Percentiles rank a stretch among this genome's conserved stretches.
Evolutionary conservation across 495 filamentous ascomycete species (phyloP).

Genomic region (Penicillium malachiteum): DNA sequence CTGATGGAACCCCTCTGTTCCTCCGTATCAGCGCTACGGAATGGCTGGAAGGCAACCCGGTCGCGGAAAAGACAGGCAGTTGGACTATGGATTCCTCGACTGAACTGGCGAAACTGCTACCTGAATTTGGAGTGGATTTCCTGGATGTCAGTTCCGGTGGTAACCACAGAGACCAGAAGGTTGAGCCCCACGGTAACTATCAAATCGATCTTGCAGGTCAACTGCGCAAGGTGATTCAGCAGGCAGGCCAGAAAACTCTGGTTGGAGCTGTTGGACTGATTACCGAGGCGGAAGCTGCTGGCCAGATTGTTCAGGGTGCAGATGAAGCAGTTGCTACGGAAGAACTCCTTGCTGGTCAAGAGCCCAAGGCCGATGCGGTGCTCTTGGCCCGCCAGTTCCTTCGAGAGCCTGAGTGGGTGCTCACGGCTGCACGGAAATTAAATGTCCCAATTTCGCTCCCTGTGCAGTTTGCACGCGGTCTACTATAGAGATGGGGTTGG

Average conservation of each 20-base stretch:
- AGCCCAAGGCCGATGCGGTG: constrained; percentile 61
- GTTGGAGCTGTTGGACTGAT: constrained; percentile 77
- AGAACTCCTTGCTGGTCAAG: constrained; percentile 27
- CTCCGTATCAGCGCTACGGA: constrained; percentile 70
- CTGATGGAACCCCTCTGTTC: constrained; percentile 61
- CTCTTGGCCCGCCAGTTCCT: constrained; percentile 64
- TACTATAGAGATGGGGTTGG: neutral
- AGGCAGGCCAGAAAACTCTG: constrained; percentile 52
- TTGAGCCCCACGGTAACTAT: constrained; percentile 55
- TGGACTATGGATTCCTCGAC: constrained; percentile 67
- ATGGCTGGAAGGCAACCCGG: constrained; percentile 60
- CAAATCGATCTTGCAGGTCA: constrained; percentile 63
- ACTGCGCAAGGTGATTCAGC: constrained; percentile 56
- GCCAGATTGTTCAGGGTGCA: constrained; percentile 54
- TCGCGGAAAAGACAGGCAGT: constrained; percentile 46
- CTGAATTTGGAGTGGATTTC: constrained; percentile 67
- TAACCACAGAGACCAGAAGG: constrained; percentile 58
- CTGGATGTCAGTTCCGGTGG: constrained; percentile 74
- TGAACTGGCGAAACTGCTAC: constrained; percentile 60
- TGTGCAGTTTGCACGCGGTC: constrained; percentile 46
- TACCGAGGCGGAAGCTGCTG: constrained; percentile 60
- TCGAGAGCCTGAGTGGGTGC: constrained; percentile 66
- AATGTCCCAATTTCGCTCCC: constrained; percentile 57
- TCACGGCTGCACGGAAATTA: constrained; percentile 57
- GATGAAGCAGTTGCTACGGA: constrained; percentile 45